Conservation (phyloP, 345 rosid genomes). For the Salix dunnii region DNA sequence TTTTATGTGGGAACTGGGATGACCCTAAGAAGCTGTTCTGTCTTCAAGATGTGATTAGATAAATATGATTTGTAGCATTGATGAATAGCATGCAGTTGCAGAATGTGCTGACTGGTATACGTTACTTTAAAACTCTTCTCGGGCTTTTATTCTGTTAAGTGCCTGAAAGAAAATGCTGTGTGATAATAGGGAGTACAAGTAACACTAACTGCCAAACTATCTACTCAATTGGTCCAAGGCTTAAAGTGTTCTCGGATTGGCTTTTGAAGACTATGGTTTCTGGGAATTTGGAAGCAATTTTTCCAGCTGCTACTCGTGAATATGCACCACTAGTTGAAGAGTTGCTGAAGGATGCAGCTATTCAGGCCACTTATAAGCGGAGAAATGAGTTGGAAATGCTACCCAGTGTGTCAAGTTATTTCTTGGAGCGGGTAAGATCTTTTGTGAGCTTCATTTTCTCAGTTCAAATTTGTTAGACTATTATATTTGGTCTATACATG, state of each 20-base stretch:
- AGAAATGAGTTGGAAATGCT: constrained; percentile 74
- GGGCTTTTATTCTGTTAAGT: neutral
- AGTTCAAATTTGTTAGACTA: neutral
- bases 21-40: neutral
- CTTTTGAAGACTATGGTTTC: constrained; percentile 85
- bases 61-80: neutral
- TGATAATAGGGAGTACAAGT: constrained; percentile 42
- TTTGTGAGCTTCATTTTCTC: constrained; percentile 19
- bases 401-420: constrained; percentile 81
- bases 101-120: neutral
- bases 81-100: neutral
- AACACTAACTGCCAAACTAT: constrained; percentile 31
- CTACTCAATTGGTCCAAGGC: constrained; percentile 77
- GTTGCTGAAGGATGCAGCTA: constrained; percentile 82
- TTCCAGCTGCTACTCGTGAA: constrained; percentile 96
- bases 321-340: constrained; percentile 93
- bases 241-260: constrained; percentile 92
- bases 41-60: neutral
- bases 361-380: constrained; percentile 76
- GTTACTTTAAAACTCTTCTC: neutral
- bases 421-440: constrained; percentile 72
- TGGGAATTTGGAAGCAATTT: constrained; percentile 78
- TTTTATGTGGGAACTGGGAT: neutral
- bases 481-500: constrained; percentile 8
- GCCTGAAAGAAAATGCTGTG: constrained; percentile 14